These are phyloP conservation scores for Globisporangium sylvaticum DNA, from an alignment of 352 stramenopile genomes.

Conservation along the genomic window DNA sequence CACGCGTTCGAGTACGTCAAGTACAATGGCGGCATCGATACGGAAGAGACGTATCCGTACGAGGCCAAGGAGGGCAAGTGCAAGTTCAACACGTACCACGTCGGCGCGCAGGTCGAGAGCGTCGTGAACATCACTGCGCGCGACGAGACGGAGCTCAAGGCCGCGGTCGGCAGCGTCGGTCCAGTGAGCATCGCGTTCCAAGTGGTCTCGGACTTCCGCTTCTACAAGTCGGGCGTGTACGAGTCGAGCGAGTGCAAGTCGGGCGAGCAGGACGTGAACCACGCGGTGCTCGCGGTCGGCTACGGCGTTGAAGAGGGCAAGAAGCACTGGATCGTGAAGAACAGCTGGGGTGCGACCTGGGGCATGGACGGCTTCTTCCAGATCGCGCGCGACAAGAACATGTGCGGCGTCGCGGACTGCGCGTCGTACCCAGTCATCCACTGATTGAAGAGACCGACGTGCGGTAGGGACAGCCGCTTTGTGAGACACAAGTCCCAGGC, in stretches of 20 bases:
- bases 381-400: slow-evolving; percentile 89
- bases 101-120: slow-evolving; percentile 64
- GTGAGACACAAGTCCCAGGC: not conserved
- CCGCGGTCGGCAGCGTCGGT: slow-evolving; percentile 55
- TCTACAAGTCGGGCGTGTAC: slow-evolving; percentile 90
- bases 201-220: slow-evolving; percentile 84
- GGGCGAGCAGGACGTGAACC: slow-evolving; percentile 85
- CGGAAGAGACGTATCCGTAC: slow-evolving; percentile 75
- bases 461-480: not conserved
- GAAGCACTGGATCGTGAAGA: slow-evolving; percentile 97
- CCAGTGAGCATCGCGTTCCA: slow-evolving; percentile 86
- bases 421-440: slow-evolving; percentile 82
- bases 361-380: slow-evolving; percentile 95
- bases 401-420: slow-evolving; percentile 86
- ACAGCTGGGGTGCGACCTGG: slow-evolving; percentile 93
- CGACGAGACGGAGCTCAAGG: slow-evolving; percentile 74
- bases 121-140: slow-evolving; percentile 85
- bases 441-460: not conserved
- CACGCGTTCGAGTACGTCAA: slow-evolving; percentile 96
- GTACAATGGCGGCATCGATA: slow-evolving; percentile 87
- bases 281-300: slow-evolving; percentile 94
- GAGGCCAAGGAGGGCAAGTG: slow-evolving; percentile 72
- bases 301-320: slow-evolving; percentile 92
- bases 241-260: slow-evolving; percentile 77
- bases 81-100: slow-evolving; percentile 73